Base-by-base conservation (phyloP, 176 grass and related monocot species). In the Otatea glauca region DNA sequence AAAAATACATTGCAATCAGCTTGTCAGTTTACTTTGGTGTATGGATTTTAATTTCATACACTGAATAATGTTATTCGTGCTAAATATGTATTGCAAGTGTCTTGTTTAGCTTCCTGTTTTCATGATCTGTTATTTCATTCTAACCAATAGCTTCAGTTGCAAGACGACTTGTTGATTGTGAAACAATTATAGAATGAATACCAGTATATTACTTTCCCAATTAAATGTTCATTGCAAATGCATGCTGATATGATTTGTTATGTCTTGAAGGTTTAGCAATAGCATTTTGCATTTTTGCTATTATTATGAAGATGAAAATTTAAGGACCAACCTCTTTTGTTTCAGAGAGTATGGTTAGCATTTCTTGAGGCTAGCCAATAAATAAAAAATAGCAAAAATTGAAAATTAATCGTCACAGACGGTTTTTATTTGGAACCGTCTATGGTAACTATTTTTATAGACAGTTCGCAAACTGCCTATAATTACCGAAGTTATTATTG, bases 181-280 rank as follows among this genome's bases (percentile, higher is more conserved):
- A 34, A 34, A 34, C 34, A 34, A 34, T 34, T 34, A 34, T 34
- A 34, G 34, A 34, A 34, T 1, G 3, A 34, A 34, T 34, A 34
- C 3, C 34, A 34, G 34, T 34, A 34, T 34, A 50, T 79, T 79
- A 38, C 76, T 80, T 89, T 14, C 6, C 14, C 11, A 74, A 47
- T 86, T 84, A 47, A 56, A 78, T 74, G 25, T 58, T 41, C 18
- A 4, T 72, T 77, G 38, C 37, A 47, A 79, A 51, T 82, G 45
- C 79, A 35, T 88, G 87, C 75, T 96, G 96, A 62, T 99, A 99
- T 50, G 96, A 99, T 87, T 89, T 99, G 83, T 47, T 99, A 23
- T 99, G 96, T 79, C 86, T 99, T 77, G 96, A 95, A 88, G 96
- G 96, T 71, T 72, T 99, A 85, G 89, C 93, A 75, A 87, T 93